These are phyloP conservation scores for Mycena sp. DNA, from an alignment of 1,284 basidiomycete genomes.

Conservation along the genomic window DNA sequence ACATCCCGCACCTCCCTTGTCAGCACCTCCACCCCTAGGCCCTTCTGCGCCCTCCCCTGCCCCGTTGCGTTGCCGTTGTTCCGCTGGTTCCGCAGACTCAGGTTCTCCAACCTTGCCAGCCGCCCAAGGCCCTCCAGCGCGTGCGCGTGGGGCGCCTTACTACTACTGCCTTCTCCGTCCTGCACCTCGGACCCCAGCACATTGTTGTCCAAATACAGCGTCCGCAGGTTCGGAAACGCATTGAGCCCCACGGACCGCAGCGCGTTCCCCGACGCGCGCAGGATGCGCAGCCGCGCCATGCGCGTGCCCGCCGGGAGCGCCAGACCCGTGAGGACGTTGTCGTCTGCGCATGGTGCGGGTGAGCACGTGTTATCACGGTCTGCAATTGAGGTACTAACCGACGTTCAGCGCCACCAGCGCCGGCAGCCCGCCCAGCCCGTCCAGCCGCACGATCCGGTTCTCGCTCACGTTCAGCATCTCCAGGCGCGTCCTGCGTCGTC, in stretches of 20 bases:
- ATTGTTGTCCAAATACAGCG: slow-evolving; percentile 94
- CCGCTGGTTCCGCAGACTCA: slow-evolving; percentile 89
- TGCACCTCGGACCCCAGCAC: slow-evolving; percentile 61
- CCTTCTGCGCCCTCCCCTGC: slow-evolving; percentile 51
- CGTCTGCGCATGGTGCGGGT: no score
- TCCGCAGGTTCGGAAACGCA: slow-evolving; percentile 80
- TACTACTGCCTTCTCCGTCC: no score
- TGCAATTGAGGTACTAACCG: no score
- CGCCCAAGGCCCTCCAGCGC: slow-evolving; percentile 11
- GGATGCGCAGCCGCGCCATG: slow-evolving; percentile 81
- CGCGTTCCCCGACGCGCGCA: slow-evolving; percentile 88
- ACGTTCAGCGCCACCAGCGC: slow-evolving; percentile 80
- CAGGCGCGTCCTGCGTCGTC: slow-evolving; percentile 69
- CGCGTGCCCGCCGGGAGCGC: slow-evolving; percentile 57
- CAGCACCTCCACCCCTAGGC: not conserved
- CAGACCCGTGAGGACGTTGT: slow-evolving; percentile 71
- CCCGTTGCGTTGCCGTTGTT: slow-evolving; percentile 32
- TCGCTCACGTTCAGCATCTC: slow-evolving; percentile 87
- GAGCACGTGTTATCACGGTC: no score
- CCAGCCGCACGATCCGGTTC: slow-evolving; percentile 74
- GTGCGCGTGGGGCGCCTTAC: not conserved
- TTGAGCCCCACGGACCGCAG: slow-evolving; percentile 69
- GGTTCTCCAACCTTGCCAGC: slow-evolving; percentile 81
- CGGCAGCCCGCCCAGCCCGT: slow-evolving; percentile 69
- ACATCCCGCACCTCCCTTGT: slow-evolving; percentile 82